phyloP scores from a whole-genome alignment of 495 filamentous ascomycete species.

The Penicillium cinerascens region DNA sequence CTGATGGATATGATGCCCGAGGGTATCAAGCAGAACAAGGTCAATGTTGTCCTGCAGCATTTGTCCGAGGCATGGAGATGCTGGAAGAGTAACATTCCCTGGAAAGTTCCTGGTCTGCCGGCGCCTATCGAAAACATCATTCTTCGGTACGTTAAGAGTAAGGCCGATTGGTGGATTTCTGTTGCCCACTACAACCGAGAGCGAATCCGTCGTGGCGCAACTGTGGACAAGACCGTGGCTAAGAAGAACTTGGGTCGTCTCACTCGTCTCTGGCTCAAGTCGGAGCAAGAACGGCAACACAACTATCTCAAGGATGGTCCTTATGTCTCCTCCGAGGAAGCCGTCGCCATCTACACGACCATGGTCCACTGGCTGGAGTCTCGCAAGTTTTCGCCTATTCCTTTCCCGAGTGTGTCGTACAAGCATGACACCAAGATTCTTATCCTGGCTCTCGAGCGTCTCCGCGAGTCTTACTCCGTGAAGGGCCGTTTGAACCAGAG shows the following conservation, averaged over 20 bases:
- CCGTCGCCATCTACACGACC: slow-evolving; percentile 97
- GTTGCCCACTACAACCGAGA: slow-evolving; percentile 99
- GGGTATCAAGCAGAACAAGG: slow-evolving; percentile 99
- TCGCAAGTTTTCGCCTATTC: slow-evolving; percentile 96
- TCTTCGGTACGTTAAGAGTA: slow-evolving; percentile 95
- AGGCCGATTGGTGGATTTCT: slow-evolving; percentile 99
- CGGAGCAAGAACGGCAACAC: slow-evolving; percentile 97
- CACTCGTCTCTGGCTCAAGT: slow-evolving; percentile 95
- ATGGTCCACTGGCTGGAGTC: slow-evolving; percentile 99
- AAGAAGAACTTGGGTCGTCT: slow-evolving; percentile 98
- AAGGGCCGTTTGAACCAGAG: slow-evolving; percentile 97
- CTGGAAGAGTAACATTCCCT: slow-evolving; percentile 99
- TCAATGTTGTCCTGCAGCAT: slow-evolving; percentile 97
- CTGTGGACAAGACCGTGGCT: slow-evolving; percentile 97
- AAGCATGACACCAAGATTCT: slow-evolving; percentile 99
- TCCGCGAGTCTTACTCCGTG: slow-evolving; percentile 95
- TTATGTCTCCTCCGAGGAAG: slow-evolving; percentile 97
- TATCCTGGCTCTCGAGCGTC: slow-evolving; percentile 89
- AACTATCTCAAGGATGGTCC: slow-evolving; percentile 99
- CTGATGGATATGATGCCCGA: slow-evolving; percentile 99
- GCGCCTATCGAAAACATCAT: slow-evolving; percentile 99
- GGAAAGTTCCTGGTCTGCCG: slow-evolving; percentile 96
- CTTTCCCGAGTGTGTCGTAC: slow-evolving; percentile 98
- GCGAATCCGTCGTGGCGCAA: slow-evolving; percentile 91
- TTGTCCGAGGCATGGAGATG: slow-evolving; percentile 97